phyloP scores from a whole-genome alignment of 164 flowering plant species.

The Vitis rupestris region DNA sequence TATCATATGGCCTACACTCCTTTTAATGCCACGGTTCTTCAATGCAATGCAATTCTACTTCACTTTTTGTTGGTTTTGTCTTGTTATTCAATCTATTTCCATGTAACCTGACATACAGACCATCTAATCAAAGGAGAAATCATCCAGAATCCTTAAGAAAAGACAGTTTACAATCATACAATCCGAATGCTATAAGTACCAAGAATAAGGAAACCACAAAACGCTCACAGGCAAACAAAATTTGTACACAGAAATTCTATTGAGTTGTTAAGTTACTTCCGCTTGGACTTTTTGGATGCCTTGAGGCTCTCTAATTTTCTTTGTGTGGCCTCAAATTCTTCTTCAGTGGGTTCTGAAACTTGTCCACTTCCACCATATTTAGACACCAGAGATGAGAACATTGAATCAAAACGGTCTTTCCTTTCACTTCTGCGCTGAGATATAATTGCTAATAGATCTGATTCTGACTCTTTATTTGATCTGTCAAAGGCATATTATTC shows the following conservation, averaged over 20 bases:
- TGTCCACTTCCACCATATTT: conserved; percentile 54
- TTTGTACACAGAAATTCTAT: conserved; percentile 2
- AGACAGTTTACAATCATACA: no score
- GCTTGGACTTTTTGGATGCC: conserved; percentile 39
- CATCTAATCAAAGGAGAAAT: no score
- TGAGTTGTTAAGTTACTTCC: conserved; percentile 18
- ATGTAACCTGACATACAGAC: no score
- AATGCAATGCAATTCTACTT: no score
- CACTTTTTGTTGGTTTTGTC: no score
- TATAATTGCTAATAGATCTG: conserved; percentile 71
- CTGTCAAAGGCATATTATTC: conserved; percentile 30
- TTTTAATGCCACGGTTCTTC: no score
- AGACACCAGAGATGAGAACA: conserved; percentile 70
- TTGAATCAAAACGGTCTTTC: conserved; percentile 67
- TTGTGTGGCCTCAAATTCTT: conserved; percentile 88
- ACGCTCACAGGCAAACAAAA: neutral
- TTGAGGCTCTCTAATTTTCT: conserved; percentile 53
- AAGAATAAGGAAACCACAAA: neutral
- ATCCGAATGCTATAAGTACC: neutral
- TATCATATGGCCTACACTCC: no score
- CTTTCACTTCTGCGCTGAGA: conserved; percentile 74
- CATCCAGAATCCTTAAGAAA: no score
- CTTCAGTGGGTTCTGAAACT: conserved; percentile 72
- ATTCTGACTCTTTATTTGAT: conserved; percentile 46
- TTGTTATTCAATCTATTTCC: no score